phyloP scores from a whole-genome alignment of 2,329 filamentous ascomycete genomes.

The Verticillium albo-atrum region DNA sequence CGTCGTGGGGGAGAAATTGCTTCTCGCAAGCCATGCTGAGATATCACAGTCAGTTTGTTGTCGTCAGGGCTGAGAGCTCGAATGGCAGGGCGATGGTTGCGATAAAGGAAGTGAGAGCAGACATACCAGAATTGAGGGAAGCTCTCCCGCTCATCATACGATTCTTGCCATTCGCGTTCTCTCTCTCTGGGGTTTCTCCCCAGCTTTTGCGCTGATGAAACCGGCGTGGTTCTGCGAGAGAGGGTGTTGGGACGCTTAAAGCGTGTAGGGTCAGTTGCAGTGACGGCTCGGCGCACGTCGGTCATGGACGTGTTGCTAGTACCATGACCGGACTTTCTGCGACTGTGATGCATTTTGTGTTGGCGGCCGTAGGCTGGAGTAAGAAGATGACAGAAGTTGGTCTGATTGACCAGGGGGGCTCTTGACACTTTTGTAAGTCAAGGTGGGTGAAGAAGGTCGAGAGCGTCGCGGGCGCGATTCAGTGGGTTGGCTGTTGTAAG shows the following conservation, averaged over 20 bases:
- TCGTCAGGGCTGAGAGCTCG: slow-evolving; percentile 25
- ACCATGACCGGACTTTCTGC: slow-evolving; percentile 52
- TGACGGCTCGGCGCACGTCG: slow-evolving; percentile 48
- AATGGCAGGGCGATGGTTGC: background rate
- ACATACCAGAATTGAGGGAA: slow-evolving; percentile 64
- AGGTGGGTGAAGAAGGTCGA: slow-evolving; percentile 6
- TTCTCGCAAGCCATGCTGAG: slow-evolving; percentile 63
- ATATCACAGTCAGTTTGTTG: slow-evolving; percentile 21
- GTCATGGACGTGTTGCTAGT: slow-evolving; percentile 49
- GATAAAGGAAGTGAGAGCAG: slow-evolving; percentile 8
- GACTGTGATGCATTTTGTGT: slow-evolving; percentile 48
- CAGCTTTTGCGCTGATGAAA: slow-evolving; percentile 35
- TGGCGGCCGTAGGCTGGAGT: slow-evolving; percentile 6
- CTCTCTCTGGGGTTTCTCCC: slow-evolving; percentile 47
- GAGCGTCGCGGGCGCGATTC: slow-evolving; percentile 2
- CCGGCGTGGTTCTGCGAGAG: slow-evolving; percentile 37
- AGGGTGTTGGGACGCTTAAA: slow-evolving; percentile 41
- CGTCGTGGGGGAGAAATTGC: slow-evolving; percentile 56
- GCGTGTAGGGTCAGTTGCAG: slow-evolving; percentile 39
- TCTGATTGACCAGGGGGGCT: slow-evolving; percentile 2
- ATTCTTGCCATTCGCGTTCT: slow-evolving; percentile 46
- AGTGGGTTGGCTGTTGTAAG: background rate
- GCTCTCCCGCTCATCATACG: slow-evolving; percentile 56
- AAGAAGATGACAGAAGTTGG: slow-evolving; percentile 1
- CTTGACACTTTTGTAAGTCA: slow-evolving; percentile 6